phyloP scores from a whole-genome alignment of 2,329 filamentous ascomycete species.

The Exophiala phaeomuriformis region DNA sequence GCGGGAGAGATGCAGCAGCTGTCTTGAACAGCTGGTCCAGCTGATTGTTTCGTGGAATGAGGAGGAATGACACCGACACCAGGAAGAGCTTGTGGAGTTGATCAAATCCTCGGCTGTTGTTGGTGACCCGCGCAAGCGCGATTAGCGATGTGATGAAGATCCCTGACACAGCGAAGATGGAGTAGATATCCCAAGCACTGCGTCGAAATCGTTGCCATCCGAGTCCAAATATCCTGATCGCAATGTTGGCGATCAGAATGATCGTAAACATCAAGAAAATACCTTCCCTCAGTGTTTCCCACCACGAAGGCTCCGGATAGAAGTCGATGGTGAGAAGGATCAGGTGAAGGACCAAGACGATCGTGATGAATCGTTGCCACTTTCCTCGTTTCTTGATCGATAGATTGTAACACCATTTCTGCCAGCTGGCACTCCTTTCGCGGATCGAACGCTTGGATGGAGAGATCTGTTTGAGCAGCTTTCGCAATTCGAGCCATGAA shows the following conservation, averaged over 20 bases:
- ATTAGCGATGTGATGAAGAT: slow-evolving; percentile 77
- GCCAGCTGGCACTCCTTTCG: slow-evolving; percentile 68
- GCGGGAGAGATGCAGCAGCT: slow-evolving; percentile 81
- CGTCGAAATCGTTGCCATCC: slow-evolving; percentile 86
- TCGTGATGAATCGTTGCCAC: slow-evolving; percentile 80
- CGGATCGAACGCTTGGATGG: slow-evolving; percentile 86
- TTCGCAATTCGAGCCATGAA: slow-evolving; percentile 91
- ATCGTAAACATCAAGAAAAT: slow-evolving; percentile 76
- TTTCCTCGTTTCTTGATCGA: slow-evolving; percentile 88
- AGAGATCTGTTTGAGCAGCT: slow-evolving; percentile 83
- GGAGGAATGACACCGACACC: slow-evolving; percentile 76
- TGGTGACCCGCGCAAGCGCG: slow-evolving; percentile 51
- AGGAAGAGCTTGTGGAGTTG: slow-evolving; percentile 91
- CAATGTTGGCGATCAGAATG: slow-evolving; percentile 73
- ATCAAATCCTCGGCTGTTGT: slow-evolving; percentile 53
- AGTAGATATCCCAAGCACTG: slow-evolving; percentile 94
- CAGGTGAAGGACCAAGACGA: slow-evolving; percentile 72
- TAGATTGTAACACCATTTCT: slow-evolving; percentile 88
- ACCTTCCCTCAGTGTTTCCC: slow-evolving; percentile 61
- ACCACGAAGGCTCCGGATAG: slow-evolving; percentile 64
- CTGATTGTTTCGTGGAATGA: slow-evolving; percentile 94
- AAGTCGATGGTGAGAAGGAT: slow-evolving; percentile 78
- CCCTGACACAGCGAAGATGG: slow-evolving; percentile 68
- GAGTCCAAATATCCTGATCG: slow-evolving; percentile 76
- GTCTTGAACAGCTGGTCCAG: slow-evolving; percentile 98